Percentiles rank a stretch among this genome's conserved stretches.
Evolutionary conservation across 345 rosid species (phyloP).

Genomic region (Nephelium lappaceum): DNA sequence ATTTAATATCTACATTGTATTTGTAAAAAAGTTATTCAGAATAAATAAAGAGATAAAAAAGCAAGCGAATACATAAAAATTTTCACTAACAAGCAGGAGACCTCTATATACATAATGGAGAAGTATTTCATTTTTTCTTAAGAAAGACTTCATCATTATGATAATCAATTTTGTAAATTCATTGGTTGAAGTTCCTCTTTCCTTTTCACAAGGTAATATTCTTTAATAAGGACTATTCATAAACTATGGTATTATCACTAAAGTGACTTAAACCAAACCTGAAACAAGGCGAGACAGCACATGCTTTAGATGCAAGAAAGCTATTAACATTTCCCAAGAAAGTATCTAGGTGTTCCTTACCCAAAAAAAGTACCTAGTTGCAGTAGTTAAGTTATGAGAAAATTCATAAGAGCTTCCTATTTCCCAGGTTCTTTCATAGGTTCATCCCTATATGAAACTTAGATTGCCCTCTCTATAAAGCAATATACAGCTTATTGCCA

Average conservation of each 20-base stretch:
- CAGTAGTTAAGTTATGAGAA: too few relatives aligned
- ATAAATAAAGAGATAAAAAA: too few relatives aligned
- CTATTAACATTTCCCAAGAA: neutral
- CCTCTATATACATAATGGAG: neutral
- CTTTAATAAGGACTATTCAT: neutral
- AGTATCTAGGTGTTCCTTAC: neutral
- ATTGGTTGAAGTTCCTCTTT: neutral
- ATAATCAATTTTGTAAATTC: neutral
- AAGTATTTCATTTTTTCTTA: too few relatives aligned
- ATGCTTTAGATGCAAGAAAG: slow-evolving; percentile 12
- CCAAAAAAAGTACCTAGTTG: too few relatives aligned
- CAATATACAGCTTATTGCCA: neutral
- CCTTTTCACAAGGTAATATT: neutral
- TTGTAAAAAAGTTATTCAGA: too few relatives aligned
- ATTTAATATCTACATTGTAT: too few relatives aligned
- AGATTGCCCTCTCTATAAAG: neutral
- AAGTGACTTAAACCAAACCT: neutral
- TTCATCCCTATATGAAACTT: neutral
- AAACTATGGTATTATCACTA: slow-evolving; percentile 1
- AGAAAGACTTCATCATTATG: too few relatives aligned
- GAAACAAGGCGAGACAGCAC: slow-evolving; percentile 2
- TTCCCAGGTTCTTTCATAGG: neutral
- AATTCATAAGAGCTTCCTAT: neutral
- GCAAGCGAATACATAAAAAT: neutral
- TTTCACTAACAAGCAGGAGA: neutral